Base-by-base conservation (phyloP, 2,329 filamentous ascomycete genomes). In the Paramyrothecium roridum region DNA sequence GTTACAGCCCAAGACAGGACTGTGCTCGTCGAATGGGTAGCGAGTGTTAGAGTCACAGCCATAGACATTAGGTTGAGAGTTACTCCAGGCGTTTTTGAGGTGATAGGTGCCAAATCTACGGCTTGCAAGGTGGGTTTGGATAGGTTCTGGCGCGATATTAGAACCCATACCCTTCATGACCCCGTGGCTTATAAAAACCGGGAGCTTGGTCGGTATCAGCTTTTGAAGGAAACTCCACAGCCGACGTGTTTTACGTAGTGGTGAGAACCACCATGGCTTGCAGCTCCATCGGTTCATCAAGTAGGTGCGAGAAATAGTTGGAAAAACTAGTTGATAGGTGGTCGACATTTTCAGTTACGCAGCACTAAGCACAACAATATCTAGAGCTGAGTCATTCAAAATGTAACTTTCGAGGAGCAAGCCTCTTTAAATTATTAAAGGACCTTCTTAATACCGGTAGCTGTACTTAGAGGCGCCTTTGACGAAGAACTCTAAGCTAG, bases 111-210 rank as follows among this genome's bases (percentile, higher is more conserved):
- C 0, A 79, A 80, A 57, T 76, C 84, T 0, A 88, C 85, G 1
- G 77, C 79, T 0, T 72, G 72, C 53, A 86, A 80, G 60, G 79
- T 85, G 1, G 84, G 83, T 0, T 68, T 89, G 56, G 86, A 88
- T 70, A 73, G 85, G 1, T 88, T 85, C 67, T 88, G 84, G 84
- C 75, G 85, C 48, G 85, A 89, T 63, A 72, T 88, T n/a, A 69
- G 86, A 6, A 87, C 84, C 4, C 86, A 89, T 68, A 82, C 79
- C 1, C 66, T 89, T 61, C 85, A 88, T 69, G 86, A 88, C 66
- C 85, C 85, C 1, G 84, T 88, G 26, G 81, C 84, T 22, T 88
- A 87, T 62, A 88, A 88, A 76, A 84, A 86, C 55, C 69, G 80
- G 3, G 85, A 88, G 68, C 61, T 87, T 52, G 85, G 85, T 0